Percentiles rank a stretch among this genome's conserved stretches.
Evolutionary conservation across 768 basidiomycete species (phyloP).

Genomic region (Lentinus brumalis): DNA sequence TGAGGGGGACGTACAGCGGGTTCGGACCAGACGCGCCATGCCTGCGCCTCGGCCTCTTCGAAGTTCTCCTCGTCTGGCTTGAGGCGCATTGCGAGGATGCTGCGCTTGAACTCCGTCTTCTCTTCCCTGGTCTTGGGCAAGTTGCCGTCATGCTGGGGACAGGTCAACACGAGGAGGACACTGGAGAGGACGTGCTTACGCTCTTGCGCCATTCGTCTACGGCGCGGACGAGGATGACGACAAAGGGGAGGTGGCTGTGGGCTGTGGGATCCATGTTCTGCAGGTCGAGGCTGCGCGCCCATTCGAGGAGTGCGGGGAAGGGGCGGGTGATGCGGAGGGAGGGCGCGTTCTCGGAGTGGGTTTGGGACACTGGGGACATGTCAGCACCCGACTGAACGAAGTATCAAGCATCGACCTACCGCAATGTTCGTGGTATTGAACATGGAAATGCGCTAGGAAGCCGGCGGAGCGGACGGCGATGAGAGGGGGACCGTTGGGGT

Average conservation of each 20-base stretch:
- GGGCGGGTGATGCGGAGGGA: conserved; percentile 87
- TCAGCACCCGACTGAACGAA: conserved; percentile 55
- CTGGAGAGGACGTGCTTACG: conserved; percentile 38
- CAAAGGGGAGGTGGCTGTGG: conserved; percentile 88
- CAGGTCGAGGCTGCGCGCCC: conserved; percentile 72
- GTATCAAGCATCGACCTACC: conserved; percentile 46
- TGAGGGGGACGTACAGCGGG: conserved; percentile 40
- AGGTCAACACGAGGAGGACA: not conserved
- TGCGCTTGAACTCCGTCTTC: conserved; percentile 75
- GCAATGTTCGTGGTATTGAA: conserved; percentile 88
- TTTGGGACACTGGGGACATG: conserved; percentile 46
- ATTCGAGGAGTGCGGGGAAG: conserved; percentile 78
- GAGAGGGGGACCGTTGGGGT: conserved; percentile 61
- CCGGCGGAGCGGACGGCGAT: conserved; percentile 84
- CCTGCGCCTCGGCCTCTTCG: conserved; percentile 90
- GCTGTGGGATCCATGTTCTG: conserved; percentile 83
- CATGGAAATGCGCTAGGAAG: conserved; percentile 85
- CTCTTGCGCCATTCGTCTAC: conserved; percentile 80
- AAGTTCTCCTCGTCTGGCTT: conserved; percentile 96
- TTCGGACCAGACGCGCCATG: conserved; percentile 75
- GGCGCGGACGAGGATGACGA: conserved; percentile 82
- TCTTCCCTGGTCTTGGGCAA: conserved; percentile 60
- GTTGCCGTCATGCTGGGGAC: conserved; percentile 62
- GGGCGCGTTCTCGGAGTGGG: conserved; percentile 53
- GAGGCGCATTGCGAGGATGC: conserved; percentile 60